phyloP scores from a whole-genome alignment of 2,329 filamentous ascomycete species.

The Akanthomyces dipterigenus region DNA sequence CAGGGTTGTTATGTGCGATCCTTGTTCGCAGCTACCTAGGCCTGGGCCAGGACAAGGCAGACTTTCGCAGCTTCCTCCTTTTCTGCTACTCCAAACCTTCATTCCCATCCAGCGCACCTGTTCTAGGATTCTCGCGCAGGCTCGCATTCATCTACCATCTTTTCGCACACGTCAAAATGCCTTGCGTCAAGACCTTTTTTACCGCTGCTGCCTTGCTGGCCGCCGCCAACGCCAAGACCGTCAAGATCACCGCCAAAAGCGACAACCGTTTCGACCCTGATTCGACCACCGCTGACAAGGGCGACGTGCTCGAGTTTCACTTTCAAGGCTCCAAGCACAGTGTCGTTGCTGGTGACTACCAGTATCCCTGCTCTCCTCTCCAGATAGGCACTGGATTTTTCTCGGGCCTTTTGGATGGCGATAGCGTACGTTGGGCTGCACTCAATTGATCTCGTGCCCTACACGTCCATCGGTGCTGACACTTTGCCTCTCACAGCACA shows the following conservation, averaged over 20 bases:
- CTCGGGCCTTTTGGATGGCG: slow-evolving; percentile 28
- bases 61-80: neutral
- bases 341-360: slow-evolving; percentile 29
- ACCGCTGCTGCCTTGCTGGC: slow-evolving; percentile 19
- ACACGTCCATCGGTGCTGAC: neutral
- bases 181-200: slow-evolving; percentile 22
- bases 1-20: neutral
- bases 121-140: neutral
- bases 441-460: too few species aligned
- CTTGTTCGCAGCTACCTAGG: neutral
- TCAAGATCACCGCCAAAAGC: slow-evolving; percentile 28
- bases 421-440: slow-evolving; percentile 20
- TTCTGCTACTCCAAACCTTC: neutral
- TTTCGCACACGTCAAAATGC: slow-evolving; percentile 19
- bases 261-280: slow-evolving; percentile 29
- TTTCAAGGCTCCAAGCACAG: slow-evolving; percentile 32
- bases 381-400: slow-evolving; percentile 29
- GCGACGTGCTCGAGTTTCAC: slow-evolving; percentile 31
- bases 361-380: slow-evolving; percentile 28
- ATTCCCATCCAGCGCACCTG: neutral
- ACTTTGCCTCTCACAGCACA: slow-evolving; percentile 17
- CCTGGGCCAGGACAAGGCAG: neutral
- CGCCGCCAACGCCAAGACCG: slow-evolving; percentile 24
- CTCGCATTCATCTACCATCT: neutral
- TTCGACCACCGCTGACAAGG: slow-evolving; percentile 24